Evolutionary conservation across 805 yeast species (phyloP), one percentile per base, ranked within the genome.

Genomic region (Alloascoidea africana): DNA sequence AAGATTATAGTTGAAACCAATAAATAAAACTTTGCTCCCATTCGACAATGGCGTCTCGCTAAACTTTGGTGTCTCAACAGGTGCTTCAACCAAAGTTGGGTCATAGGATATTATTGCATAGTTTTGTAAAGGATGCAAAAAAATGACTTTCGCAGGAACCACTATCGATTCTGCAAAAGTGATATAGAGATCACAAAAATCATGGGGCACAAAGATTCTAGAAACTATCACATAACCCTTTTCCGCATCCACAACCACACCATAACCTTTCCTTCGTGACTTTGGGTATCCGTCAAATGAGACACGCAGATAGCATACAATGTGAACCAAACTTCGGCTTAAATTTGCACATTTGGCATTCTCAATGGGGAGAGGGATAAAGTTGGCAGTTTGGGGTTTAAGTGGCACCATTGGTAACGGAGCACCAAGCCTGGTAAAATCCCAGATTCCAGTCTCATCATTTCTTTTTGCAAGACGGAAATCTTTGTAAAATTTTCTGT

Each of bases 81-180:
- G 80, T 2, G 94, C 87, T 16, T 68, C 53, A 13, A 87, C 78
- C 37, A 84, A 58, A 3, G 62, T 49, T 5, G 95, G 85, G 52
- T 87, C 94, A 54, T 84, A 87, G 53, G 82, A 72, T 17, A 87
- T 64, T 40, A 86, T 72, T 1, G 93, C 86, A 55, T 80, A 86
- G 46, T 86, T 86, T 47, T 79, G 83, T 27, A 83, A 73, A 23
- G 96, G 96, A 52, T 86, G 96, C 49, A 84, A 60, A 47, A 85
- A 87, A 16, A 75, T 75, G 17, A 86, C 91, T 44, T 73, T 65
- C 1, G 79, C 96, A 0, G 93, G 84, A 11, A 86, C 68, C 44
- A 77, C 73, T 16, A 83, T 71, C 1, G 94, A 79, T 44, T 87
- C 95, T 3, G 96, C 94, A 51, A 87, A 72, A 2, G 87, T 75